Percentiles rank a stretch among this genome's conserved stretches.
Evolutionary conservation across 1,139 yeast genomes (phyloP).

Genomic region (Dujonia santamariae): DNA sequence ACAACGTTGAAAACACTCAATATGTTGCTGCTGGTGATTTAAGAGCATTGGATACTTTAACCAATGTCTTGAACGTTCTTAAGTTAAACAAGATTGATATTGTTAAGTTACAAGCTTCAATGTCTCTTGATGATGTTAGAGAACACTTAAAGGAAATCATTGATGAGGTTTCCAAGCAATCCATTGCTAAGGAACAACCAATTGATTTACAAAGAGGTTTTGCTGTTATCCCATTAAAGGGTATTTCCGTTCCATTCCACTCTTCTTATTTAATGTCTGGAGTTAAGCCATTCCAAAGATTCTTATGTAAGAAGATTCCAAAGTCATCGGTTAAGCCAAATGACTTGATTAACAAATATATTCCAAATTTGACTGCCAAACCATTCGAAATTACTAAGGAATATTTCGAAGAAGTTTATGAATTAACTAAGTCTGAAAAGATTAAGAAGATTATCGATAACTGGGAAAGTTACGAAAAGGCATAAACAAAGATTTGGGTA

Average conservation of each 20-base stretch:
- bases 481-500: conserved; percentile 17
- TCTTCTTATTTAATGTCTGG: conserved; percentile 96
- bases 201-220: conserved; percentile 96
- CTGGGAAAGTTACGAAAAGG: conserved; percentile 82
- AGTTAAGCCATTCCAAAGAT: conserved; percentile 98
- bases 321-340: conserved; percentile 94
- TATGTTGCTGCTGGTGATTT: conserved; percentile 98
- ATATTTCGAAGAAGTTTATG: conserved; percentile 93
- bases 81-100: conserved; percentile 93
- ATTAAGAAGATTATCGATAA: conserved; percentile 85
- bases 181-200: conserved; percentile 89
- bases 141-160: conserved; percentile 86
- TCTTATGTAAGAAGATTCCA: conserved; percentile 92
- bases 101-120: conserved; percentile 75
- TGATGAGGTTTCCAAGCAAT: conserved; percentile 76
- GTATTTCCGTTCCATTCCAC: conserved; percentile 99
- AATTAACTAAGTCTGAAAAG: conserved; percentile 87
- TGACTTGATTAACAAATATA: conserved; percentile 88
- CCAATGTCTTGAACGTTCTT: conserved; percentile 88
- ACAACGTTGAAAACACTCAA: conserved; percentile 96
- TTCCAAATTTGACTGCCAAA: conserved; percentile 97
- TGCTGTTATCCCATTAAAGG: conserved; percentile 97
- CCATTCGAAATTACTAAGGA: conserved; percentile 96
- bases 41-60: conserved; percentile 88
- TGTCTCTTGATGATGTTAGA: conserved; percentile 85